Evolutionary conservation across 495 filamentous ascomycete species (phyloP).

Genomic region (Hyaloscypha finlandica): DNA sequence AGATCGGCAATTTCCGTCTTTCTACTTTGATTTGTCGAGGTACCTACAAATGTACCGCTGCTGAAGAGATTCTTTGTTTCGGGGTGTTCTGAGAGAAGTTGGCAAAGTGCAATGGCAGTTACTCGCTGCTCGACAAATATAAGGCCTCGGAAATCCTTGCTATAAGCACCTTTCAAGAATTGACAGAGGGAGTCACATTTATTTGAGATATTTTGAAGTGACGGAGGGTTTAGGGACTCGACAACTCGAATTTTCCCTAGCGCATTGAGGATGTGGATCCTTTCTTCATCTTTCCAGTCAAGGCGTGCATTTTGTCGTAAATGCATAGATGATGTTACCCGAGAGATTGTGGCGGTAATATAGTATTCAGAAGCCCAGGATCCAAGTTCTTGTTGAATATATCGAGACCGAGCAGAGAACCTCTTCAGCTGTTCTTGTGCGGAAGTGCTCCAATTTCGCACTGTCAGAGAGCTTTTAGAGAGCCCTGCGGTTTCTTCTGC

Average conservation of each 20-base stretch:
- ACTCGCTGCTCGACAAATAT: conserved; percentile 76
- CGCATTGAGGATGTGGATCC: not conserved
- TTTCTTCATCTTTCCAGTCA: conserved; percentile 1
- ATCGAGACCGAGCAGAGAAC: not conserved
- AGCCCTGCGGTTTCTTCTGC: conserved; percentile 54
- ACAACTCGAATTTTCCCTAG: not conserved
- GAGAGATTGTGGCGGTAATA: conserved; percentile 6
- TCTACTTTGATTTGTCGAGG: conserved; percentile 1
- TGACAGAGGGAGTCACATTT: conserved; percentile 11
- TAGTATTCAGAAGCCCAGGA: conserved; percentile 6
- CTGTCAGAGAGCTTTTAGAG: conserved; percentile 41
- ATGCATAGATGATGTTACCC: not conserved
- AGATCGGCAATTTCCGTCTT: not conserved
- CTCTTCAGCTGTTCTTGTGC: conserved; percentile 8
- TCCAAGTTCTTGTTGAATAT: conserved; percentile 5
- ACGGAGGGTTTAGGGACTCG: not conserved
- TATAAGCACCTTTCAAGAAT: conserved; percentile 6
- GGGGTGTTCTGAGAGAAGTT: conserved; percentile 64
- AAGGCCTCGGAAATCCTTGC: conserved; percentile 40
- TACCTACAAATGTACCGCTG: not conserved
- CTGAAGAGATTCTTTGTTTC: conserved; percentile 33
- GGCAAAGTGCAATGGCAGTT: conserved; percentile 64
- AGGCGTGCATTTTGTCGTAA: not conserved
- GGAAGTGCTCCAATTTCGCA: conserved; percentile 21
- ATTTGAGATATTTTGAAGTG: conserved; percentile 3